Evolutionary conservation across 1,284 basidiomycete genomes (phyloP).

Genomic region (Anthracocystis setariae): DNA sequence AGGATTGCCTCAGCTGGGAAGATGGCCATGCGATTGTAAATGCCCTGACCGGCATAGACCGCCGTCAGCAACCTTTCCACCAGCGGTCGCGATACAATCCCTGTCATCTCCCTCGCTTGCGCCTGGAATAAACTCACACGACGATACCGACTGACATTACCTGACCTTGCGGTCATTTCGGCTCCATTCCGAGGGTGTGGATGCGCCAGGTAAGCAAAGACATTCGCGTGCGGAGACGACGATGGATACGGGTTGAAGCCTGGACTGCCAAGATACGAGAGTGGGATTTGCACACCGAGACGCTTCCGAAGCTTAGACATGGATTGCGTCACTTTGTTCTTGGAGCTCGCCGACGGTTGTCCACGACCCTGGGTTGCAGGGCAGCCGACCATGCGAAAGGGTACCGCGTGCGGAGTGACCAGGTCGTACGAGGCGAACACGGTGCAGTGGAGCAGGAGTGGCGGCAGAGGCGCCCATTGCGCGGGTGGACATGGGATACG

Average conservation of each 20-base stretch:
- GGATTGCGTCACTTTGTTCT: conserved; percentile 20
- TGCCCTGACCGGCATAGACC: conserved; percentile 23
- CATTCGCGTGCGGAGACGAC: neutral
- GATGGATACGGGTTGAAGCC: conserved; percentile 13
- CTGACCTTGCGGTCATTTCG: conserved; percentile 24
- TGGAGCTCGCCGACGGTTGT: conserved; percentile 10
- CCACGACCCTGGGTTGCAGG: conserved; percentile 31
- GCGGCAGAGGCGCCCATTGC: conserved; percentile 14
- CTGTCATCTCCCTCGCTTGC: conserved; percentile 36
- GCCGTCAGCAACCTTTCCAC: conserved; percentile 31
- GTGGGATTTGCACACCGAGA: conserved; percentile 39
- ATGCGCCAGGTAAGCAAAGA: conserved; percentile 24
- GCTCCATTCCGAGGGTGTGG: conserved; percentile 23
- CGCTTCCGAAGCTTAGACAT: conserved; percentile 29
- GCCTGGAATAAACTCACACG: conserved; percentile 36
- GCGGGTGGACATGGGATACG: conserved; percentile 15
- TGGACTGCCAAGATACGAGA: conserved; percentile 24
- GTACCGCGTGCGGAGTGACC: conserved; percentile 13
- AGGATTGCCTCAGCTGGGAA: conserved; percentile 42
- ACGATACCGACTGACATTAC: conserved; percentile 19
- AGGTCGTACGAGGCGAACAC: conserved; percentile 40
- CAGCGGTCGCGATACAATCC: conserved; percentile 36
- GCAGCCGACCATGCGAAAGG: conserved; percentile 29
- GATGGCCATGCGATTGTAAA: conserved; percentile 16
- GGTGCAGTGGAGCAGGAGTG: conserved; percentile 42